Percentiles rank a stretch among this genome's conserved stretches.
These are phyloP conservation scores for Vitis hybrid DNA, from an alignment of 177 flowering plant species.

Conservation along the genomic window DNA sequence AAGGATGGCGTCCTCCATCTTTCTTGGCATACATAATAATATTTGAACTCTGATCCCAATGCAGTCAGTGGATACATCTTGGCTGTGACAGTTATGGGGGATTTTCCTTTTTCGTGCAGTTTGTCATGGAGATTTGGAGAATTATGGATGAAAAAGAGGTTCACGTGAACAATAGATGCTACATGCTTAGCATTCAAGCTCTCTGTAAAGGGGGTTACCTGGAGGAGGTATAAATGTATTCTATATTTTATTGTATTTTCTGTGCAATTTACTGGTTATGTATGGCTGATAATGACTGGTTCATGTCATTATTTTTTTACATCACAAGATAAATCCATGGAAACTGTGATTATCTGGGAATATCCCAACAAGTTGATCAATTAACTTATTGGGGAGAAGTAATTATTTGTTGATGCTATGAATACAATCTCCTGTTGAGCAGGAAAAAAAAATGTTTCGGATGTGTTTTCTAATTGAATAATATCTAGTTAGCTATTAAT, in stretches of 20 bases:
- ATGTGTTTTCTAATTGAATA: neutral
- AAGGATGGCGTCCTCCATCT: neutral
- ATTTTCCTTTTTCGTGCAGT: slow-evolving; percentile 46
- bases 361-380: neutral
- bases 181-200: slow-evolving; percentile 43
- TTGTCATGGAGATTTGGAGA: slow-evolving; percentile 81
- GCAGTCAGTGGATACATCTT: neutral
- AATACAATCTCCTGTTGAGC: neutral
- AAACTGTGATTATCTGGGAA: neutral
- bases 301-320: neutral
- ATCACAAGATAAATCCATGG: neutral
- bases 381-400: neutral
- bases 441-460: neutral
- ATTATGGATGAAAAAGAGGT: slow-evolving; percentile 57
- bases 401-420: neutral
- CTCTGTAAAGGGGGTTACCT: slow-evolving; percentile 77
- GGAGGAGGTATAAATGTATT: slow-evolving; percentile 56
- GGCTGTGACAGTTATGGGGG: neutral
- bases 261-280: neutral
- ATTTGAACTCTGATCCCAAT: neutral
- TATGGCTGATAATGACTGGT: neutral
- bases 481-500: neutral
- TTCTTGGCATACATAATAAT: neutral
- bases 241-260: neutral
- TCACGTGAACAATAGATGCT: slow-evolving; percentile 34